Evolutionary conservation across 768 basidiomycete genomes (phyloP).

Genomic region (Termitomyces sp.): DNA sequence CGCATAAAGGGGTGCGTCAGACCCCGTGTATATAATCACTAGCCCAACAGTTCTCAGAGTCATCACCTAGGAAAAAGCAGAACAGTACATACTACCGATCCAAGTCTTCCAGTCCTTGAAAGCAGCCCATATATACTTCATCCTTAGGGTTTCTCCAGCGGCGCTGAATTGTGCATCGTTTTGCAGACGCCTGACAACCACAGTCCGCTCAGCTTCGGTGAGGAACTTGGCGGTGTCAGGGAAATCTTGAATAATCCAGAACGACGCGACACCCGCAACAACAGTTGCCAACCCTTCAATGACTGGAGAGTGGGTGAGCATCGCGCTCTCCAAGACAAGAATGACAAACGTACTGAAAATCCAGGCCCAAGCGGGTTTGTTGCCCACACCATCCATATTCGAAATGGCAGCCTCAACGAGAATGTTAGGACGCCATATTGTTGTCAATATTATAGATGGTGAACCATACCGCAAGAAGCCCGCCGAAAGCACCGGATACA

Average conservation of each 20-base stretch:
- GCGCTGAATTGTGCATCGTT: constrained; percentile 69
- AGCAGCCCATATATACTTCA: constrained; percentile 58
- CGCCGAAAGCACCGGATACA: constrained; percentile 80
- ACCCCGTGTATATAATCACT: constrained; percentile 58
- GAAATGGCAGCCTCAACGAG: constrained; percentile 55
- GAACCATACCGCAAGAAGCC: constrained; percentile 58
- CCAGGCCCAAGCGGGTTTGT: constrained; percentile 67
- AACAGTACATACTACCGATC: constrained; percentile 40
- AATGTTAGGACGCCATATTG: neutral
- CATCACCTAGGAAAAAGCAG: neutral
- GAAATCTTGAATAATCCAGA: constrained; percentile 81
- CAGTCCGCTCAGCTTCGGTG: constrained; percentile 63
- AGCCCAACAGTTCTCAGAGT: neutral
- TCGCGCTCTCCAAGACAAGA: neutral
- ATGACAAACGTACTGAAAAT: constrained; percentile 50
- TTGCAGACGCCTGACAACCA: constrained; percentile 64
- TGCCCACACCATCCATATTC: constrained; percentile 68
- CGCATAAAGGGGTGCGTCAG: constrained; percentile 69
- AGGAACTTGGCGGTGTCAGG: constrained; percentile 80
- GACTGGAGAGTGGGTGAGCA: constrained; percentile 27
- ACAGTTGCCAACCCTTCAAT: constrained; percentile 68
- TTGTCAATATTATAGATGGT: constrained; percentile 19
- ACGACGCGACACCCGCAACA: constrained; percentile 60
- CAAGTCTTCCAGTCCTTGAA: constrained; percentile 76
- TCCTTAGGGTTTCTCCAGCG: constrained; percentile 57